Conservation (phyloP, 305 asterid genomes). For the Salvia sclarea region DNA sequence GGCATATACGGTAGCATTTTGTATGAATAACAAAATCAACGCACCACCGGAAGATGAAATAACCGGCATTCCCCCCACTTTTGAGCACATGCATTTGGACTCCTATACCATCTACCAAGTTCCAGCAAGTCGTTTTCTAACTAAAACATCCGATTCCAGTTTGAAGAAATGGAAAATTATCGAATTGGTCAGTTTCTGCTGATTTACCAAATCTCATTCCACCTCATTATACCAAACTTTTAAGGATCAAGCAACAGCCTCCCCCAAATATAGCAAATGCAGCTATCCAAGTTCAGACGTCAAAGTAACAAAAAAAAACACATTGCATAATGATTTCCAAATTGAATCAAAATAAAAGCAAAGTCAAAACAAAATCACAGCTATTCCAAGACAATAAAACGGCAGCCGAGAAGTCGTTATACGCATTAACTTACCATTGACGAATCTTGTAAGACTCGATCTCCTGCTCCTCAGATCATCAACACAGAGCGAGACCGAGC, state of each 20-base stretch:
- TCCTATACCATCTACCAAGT: slow-evolving; percentile 17
- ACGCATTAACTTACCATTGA: slow-evolving; percentile 57
- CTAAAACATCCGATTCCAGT: slow-evolving; percentile 16
- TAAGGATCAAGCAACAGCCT: not conserved
- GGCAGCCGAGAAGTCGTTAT: slow-evolving; percentile 38
- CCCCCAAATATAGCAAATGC: not conserved
- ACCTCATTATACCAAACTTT: not conserved
- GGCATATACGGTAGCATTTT: slow-evolving; percentile 17
- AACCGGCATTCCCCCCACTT: not conserved
- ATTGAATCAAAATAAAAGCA: slow-evolving; percentile 21
- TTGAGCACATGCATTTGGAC: slow-evolving; percentile 5
- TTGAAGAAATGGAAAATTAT: slow-evolving; percentile 12
- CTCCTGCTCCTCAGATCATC: slow-evolving; percentile 76
- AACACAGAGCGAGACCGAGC: slow-evolving; percentile 49
- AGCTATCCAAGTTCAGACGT: slow-evolving; percentile 13
- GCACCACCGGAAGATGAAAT: not conserved
- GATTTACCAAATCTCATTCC: slow-evolving; percentile 5
- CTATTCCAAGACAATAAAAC: slow-evolving; percentile 37
- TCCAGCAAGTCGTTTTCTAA: slow-evolving; percentile 9
- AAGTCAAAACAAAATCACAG: slow-evolving; percentile 34
- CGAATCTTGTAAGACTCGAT: slow-evolving; percentile 54
- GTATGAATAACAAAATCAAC: slow-evolving; percentile 19
- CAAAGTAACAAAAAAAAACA: not conserved
- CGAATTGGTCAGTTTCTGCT: slow-evolving; percentile 6
- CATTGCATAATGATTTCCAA: not conserved